phyloP scores from a whole-genome alignment of 495 filamentous ascomycete species.

The Hypoxylon cercidicola region DNA sequence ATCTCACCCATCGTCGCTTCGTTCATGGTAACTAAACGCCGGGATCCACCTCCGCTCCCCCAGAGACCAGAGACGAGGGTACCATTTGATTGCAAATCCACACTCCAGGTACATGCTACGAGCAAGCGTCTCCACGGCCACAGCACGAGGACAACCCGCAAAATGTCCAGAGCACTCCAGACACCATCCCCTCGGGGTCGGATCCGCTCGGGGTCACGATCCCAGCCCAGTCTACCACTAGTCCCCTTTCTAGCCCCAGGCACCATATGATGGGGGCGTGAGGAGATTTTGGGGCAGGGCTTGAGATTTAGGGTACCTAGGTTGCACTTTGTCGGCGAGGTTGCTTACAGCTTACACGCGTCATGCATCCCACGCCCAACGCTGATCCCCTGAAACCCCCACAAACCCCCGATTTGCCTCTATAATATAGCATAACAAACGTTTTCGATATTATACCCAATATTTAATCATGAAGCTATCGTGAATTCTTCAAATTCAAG shows the following conservation, averaged over 20 bases:
- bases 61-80: background rate
- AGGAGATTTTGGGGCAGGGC: slow-evolving; percentile 9
- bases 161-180: slow-evolving; percentile 40
- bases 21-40: background rate
- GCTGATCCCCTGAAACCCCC: slow-evolving; percentile 8
- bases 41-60: slow-evolving; percentile 39
- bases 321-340: slow-evolving; percentile 25
- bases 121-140: slow-evolving; percentile 28
- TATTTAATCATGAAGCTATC: slow-evolving; percentile 20
- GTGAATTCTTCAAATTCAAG: slow-evolving; percentile 3
- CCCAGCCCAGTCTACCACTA: slow-evolving; percentile 11
- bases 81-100: slow-evolving; percentile 8
- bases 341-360: slow-evolving; percentile 29
- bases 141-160: slow-evolving; percentile 38
- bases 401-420: background rate
- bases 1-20: background rate
- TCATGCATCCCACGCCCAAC: slow-evolving; percentile 24
- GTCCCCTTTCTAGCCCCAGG: slow-evolving; percentile 6
- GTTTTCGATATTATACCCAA: slow-evolving; percentile 2
- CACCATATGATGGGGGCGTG: slow-evolving; percentile 22
- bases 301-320: slow-evolving; percentile 3
- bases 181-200: slow-evolving; percentile 33
- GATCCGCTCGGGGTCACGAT: slow-evolving; percentile 30
- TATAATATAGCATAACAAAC: background rate
- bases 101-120: slow-evolving; percentile 11